Base-by-base conservation (phyloP, 2,329 filamentous ascomycete genomes). In the Alternaria tenuissima region DNA sequence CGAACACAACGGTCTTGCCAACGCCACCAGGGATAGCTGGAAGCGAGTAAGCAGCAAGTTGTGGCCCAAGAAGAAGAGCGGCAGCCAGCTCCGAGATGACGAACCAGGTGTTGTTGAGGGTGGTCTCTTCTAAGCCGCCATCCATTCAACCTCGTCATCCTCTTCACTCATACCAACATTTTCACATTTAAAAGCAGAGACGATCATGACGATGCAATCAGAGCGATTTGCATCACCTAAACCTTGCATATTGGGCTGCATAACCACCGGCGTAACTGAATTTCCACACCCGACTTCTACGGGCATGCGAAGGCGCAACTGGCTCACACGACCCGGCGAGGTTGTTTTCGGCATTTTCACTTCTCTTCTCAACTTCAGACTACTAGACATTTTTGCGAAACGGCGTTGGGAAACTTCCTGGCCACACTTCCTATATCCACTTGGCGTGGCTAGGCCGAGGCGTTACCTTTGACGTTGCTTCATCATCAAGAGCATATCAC, bases 1-100 rank as follows among this genome's bases (percentile, higher is more conserved):
- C 14, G 77, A 79, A 58, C 76, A 78, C 67, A 76, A 72, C 44
- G 72, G 76, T 6, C 63, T 78, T 14, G 76, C 76, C 16, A 74
- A 62, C 22, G 76, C 73, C 7, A 78, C 76, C n/a, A 64, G 74
- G 47, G 75, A 78, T 48, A 76, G 74, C 65, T 79, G 77, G 77
- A 79, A 79, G 61, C 75, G 76, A 36, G 75, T 79, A 58, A 79
- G 76, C 67, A 79, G 76, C 69, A 78, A 78, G 63, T 64, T 79
- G n/a, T 78, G 77, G 74, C 76, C 76, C 18, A 78, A 75, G 60
- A 79, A 79, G 67, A 72, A 76, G 65, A 78, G 76, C 51, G 75
- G 75, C 12, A 70, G 75, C 43, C 70, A 74, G 36, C 64, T 78
- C 46, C 66, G 76, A 56, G 76, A 78, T 46, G 76, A 78, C 48